phyloP scores from a whole-genome alignment of 768 basidiomycete genomes.

The Auriscalpium orientale region DNA sequence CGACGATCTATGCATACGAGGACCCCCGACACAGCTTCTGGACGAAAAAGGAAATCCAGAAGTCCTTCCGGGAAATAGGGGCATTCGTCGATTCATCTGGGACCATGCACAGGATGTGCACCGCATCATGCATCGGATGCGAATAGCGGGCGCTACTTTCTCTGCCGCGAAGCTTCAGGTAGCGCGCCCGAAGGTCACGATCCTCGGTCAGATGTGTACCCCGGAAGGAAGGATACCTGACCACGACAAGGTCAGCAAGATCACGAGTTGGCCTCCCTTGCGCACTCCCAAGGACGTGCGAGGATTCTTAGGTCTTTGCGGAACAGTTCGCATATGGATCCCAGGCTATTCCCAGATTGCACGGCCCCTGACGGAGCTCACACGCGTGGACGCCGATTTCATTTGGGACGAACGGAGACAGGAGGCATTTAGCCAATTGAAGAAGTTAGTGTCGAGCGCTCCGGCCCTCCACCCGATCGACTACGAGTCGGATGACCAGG shows the following conservation, averaged over 20 bases:
- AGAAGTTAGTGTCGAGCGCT: background rate
- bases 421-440: background rate
- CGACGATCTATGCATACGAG: conserved; percentile 15
- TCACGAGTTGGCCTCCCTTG: conserved; percentile 17
- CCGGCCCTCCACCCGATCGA: background rate
- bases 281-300: conserved; percentile 16
- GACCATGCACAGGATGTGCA: background rate
- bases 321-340: conserved; percentile 17
- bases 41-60: background rate
- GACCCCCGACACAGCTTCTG: background rate
- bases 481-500: conserved; percentile 10
- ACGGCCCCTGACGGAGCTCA: conserved; percentile 14
- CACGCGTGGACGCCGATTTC: conserved; percentile 10
- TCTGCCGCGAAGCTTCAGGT: background rate
- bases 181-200: conserved; percentile 12
- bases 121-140: background rate
- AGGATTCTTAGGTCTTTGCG: conserved; percentile 18
- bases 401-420: background rate
- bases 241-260: conserved; percentile 18
- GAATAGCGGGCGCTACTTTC: background rate
- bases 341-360: conserved; percentile 14
- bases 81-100: background rate
- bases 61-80: too few relatives aligned
- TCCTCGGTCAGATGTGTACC: conserved; percentile 34
- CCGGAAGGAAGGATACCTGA: conserved; percentile 26